phyloP scores from a whole-genome alignment of 208 protist genomes.

The Trypanosoma mega region DNA sequence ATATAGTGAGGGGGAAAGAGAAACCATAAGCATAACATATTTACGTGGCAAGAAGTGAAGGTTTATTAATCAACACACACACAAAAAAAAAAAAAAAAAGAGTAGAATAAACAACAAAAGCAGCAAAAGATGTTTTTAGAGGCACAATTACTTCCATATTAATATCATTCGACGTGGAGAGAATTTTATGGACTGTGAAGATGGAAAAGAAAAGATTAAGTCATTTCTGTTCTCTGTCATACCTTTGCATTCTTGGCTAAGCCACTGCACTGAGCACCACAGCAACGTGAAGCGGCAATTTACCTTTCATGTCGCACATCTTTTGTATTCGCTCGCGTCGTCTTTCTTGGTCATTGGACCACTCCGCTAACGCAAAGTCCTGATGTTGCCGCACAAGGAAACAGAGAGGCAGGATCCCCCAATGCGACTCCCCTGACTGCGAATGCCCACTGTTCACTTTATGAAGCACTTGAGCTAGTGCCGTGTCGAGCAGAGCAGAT shows the following conservation, averaged over 20 bases:
- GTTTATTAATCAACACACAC: no score
- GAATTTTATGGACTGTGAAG: no score
- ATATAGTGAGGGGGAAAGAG: no score
- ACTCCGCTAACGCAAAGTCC: slow-evolving; percentile 15
- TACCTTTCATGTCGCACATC: slow-evolving; percentile 8
- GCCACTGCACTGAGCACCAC: slow-evolving; percentile 13
- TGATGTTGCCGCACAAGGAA: slow-evolving; percentile 25
- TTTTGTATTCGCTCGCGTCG: slow-evolving; percentile 12
- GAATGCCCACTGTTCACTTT: not conserved
- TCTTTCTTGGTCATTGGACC: slow-evolving; percentile 7
- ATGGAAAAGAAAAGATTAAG: no score
- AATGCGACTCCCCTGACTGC: not conserved
- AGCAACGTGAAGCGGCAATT: slow-evolving; percentile 18
- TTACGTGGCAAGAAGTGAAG: no score
- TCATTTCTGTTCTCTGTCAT: no score
- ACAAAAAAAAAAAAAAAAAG: slow-evolving; percentile 6
- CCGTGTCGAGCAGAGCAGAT: slow-evolving; percentile 15
- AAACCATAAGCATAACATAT: no score
- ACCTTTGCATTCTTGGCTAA: not conserved
- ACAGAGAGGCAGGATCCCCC: slow-evolving; percentile 15
- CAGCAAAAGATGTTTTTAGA: not conserved
- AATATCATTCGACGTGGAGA: no score
- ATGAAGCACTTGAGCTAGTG: slow-evolving; percentile 6
- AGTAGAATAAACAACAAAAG: not conserved
- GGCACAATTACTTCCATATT: no score